Base-by-base conservation (phyloP, 306 rosid genomes). In the Quercus berberidifolia region DNA sequence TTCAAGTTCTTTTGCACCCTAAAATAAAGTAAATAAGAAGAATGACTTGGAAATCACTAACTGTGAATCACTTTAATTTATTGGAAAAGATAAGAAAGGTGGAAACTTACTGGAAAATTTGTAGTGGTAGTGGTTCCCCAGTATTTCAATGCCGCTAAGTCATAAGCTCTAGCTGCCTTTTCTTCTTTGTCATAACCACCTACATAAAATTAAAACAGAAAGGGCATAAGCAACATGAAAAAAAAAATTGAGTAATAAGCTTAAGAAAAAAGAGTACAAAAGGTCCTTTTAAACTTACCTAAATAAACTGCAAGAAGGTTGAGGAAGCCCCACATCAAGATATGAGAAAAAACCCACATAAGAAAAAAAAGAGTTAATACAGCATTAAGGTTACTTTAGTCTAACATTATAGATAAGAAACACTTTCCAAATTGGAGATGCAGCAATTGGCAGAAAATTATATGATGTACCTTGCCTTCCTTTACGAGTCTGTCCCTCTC, bases 181-280 rank as follows among this genome's bases (percentile, higher is more conserved):
- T 94, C 97, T 90, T 94, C 98, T 83, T 92, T 94, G 82, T 94
- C 98, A 90, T 94, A 94, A 43, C 97, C 98, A 51, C 98, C 98
- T 93, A 64, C 14, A 80, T 69, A 59, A 58, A 41, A 41, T 51
- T 1, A 54, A 65, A 68, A 9, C 31, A 21, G 12, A 23, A 71
- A 46, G 25, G 46, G 14, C 4, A 25, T 68, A 0, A 63, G 69
- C 33, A 5, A 33, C 23, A 33, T 30, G 12, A 12, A 6, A 49
- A 51, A 11, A n/a, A 18, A 19, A n/a, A 55, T 56, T 59, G 65
- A 23, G 30, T 59, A n/a, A 12, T 5, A 14, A 31, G 19, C n/a
- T 63, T 28, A 13, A 14, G 41, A 1, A 18, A 28, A 4, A 59
- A 70, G 59, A 58, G 33, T 43, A 5, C 0, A 33, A 12, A 51